These are phyloP conservation scores for Collybia sordida DNA, from an alignment of 768 basidiomycete genomes.

Conservation along the genomic window DNA sequence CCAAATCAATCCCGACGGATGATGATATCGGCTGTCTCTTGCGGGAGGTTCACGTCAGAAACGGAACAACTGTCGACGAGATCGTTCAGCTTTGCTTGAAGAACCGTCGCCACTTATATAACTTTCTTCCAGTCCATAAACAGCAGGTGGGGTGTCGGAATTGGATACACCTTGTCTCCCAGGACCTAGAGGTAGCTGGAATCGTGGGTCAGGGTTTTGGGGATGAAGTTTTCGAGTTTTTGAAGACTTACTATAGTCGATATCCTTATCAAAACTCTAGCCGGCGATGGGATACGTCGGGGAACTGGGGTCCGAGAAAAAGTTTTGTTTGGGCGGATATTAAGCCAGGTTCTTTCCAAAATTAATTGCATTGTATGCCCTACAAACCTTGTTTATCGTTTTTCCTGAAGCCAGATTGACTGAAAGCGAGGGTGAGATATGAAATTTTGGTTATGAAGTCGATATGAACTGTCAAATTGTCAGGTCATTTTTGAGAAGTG, in stretches of 20 bases:
- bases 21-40: conserved; percentile 15
- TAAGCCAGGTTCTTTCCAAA: background rate
- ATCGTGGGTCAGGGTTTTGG: background rate
- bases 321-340: background rate
- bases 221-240: background rate
- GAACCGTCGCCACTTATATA: conserved; percentile 12
- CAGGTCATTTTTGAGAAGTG: no score
- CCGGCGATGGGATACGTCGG: background rate
- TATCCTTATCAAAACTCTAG: background rate
- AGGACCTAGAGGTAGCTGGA: background rate
- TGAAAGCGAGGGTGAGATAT: no score
- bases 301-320: background rate
- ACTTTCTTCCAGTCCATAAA: conserved; percentile 11
- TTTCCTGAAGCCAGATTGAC: no score
- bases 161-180: conserved; percentile 10
- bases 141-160: conserved; percentile 20
- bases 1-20: conserved; percentile 7
- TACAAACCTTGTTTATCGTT: no score
- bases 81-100: conserved; percentile 11
- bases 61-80: conserved; percentile 9
- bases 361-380: background rate
- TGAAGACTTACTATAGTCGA: background rate
- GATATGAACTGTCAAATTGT: no score
- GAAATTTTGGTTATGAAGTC: no score
- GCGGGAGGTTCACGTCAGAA: conserved; percentile 6